These are phyloP conservation scores for Saitozyma podzolica DNA, from an alignment of 768 basidiomycete genomes.

Conservation along the genomic window DNA sequence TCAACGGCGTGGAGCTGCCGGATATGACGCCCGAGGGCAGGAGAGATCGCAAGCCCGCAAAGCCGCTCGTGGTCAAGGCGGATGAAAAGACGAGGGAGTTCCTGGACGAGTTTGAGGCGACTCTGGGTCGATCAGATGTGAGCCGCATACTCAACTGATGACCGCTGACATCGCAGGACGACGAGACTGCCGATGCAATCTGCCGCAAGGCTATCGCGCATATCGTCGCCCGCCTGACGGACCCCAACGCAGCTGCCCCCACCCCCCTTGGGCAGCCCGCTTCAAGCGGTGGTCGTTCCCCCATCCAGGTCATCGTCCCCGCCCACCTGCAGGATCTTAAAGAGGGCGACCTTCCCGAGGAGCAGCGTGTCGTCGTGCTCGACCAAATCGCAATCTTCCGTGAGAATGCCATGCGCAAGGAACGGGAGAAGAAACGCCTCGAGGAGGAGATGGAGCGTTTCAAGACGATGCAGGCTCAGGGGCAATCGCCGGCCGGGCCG, in stretches of 20 bases:
- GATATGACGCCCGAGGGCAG: conserved; percentile 55
- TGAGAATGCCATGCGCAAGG: conserved; percentile 86
- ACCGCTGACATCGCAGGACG: conserved; percentile 58
- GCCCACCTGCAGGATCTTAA: conserved; percentile 96
- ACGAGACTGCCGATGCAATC: conserved; percentile 66
- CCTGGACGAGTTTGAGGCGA: conserved; percentile 77
- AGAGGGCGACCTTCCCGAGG: conserved; percentile 95
- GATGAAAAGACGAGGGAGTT: conserved; percentile 92
- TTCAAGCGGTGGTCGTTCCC: conserved; percentile 22
- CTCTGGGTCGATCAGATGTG: conserved; percentile 79
- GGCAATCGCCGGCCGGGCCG: conserved; percentile 14
- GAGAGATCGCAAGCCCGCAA: conserved; percentile 60
- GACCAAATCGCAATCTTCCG: conserved; percentile 96
- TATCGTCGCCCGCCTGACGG: conserved; percentile 66
- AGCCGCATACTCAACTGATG: conserved; percentile 41
- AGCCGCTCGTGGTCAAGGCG: conserved; percentile 79
- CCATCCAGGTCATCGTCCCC: conserved; percentile 61
- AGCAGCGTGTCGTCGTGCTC: conserved; percentile 84
- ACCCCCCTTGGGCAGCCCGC: conserved; percentile 47
- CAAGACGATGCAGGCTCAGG: conserved; percentile 23
- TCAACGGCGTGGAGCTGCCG: conserved; percentile 67
- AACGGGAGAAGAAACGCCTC: conserved; percentile 75
- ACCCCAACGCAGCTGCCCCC: conserved; percentile 73
- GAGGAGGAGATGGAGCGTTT: conserved; percentile 49
- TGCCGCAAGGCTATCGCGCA: conserved; percentile 59